A percentile compares a stretch with the other conserved stretches of the same genome.
phyloP scores from a whole-genome alignment of 805 yeast species.

The Peterozyma toletana region DNA sequence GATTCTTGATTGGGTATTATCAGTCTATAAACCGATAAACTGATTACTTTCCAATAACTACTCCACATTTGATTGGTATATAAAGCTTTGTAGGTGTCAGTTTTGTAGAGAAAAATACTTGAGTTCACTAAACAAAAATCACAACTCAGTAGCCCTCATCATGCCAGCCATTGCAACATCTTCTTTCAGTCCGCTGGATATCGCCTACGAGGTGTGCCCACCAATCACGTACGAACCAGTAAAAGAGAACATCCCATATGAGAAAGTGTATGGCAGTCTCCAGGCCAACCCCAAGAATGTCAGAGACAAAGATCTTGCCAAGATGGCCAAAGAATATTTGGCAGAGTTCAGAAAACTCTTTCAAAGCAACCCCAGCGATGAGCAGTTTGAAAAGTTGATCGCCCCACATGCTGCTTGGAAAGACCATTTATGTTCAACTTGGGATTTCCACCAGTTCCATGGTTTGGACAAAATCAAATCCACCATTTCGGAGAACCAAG shows the following conservation, averaged over 20 bases:
- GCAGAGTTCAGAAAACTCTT: conserved; percentile 8
- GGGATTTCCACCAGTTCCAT: conserved; percentile 25
- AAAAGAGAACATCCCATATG: conserved; percentile 10
- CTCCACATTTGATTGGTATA: too few species aligned
- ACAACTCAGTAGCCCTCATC: not conserved
- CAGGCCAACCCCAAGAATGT: conserved; percentile 10
- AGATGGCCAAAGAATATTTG: conserved; percentile 11
- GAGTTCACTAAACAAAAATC: too few species aligned
- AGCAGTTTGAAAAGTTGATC: conserved; percentile 16
- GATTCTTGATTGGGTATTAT: too few species aligned
- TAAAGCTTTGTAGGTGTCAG: too few species aligned
- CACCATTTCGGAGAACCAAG: conserved; percentile 9
- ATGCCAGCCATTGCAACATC: conserved; percentile 7
- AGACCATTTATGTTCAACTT: conserved; percentile 26
- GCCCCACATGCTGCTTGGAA: conserved; percentile 26
- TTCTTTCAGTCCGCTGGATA: conserved; percentile 6
- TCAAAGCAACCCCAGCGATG: not conserved
- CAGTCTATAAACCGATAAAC: too few species aligned
- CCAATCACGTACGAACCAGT: conserved; percentile 12
- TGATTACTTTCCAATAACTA: too few species aligned
- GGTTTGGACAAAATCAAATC: conserved; percentile 22
- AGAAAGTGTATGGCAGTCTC: conserved; percentile 8
- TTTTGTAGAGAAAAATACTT: too few species aligned
- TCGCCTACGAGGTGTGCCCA: conserved; percentile 13
- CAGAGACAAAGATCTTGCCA: conserved; percentile 3